phyloP scores from a whole-genome alignment of 2,329 filamentous ascomycete genomes.

The Aspergillus sp. region DNA sequence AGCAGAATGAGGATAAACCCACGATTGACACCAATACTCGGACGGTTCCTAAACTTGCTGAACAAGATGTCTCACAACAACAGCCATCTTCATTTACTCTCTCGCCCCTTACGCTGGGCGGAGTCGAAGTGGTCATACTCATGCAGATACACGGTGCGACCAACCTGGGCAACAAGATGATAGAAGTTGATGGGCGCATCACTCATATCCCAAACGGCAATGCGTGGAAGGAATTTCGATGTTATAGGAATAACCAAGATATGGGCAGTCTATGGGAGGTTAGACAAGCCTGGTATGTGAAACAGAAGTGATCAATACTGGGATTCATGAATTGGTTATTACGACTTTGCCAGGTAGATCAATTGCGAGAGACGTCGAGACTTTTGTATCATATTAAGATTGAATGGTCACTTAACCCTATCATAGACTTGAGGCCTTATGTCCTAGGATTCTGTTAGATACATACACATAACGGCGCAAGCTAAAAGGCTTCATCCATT shows the following conservation, averaged over 20 bases:
- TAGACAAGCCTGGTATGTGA: slow-evolving; percentile 33
- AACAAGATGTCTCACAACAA: not conserved
- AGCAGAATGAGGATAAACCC: not conserved
- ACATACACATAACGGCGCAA: not conserved
- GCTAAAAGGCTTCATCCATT: slow-evolving; percentile 9
- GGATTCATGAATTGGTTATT: not conserved
- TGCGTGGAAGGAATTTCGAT: slow-evolving; percentile 39
- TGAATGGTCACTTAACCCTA: too few species aligned
- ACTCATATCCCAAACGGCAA: slow-evolving; percentile 25
- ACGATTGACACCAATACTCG: not conserved
- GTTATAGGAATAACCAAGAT: slow-evolving; percentile 38
- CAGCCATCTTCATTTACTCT: not conserved
- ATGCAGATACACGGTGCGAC: slow-evolving; percentile 21
- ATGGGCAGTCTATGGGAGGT: slow-evolving; percentile 40
- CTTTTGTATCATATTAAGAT: too few species aligned
- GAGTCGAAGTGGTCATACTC: slow-evolving; percentile 19
- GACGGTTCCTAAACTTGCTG: not conserved
- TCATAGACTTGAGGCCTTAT: too few species aligned
- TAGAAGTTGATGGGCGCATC: slow-evolving; percentile 34
- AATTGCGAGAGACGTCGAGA: too few species aligned
- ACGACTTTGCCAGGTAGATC: not conserved
- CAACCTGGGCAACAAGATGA: slow-evolving; percentile 26
- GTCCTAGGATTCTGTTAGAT: not conserved
- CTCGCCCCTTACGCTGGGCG: not conserved
- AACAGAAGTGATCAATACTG: slow-evolving; percentile 4